Percentiles rank a stretch among this genome's conserved stretches.
Conservation (phyloP, 441 rosid species). For the Adansonia madagascariensis region DNA sequence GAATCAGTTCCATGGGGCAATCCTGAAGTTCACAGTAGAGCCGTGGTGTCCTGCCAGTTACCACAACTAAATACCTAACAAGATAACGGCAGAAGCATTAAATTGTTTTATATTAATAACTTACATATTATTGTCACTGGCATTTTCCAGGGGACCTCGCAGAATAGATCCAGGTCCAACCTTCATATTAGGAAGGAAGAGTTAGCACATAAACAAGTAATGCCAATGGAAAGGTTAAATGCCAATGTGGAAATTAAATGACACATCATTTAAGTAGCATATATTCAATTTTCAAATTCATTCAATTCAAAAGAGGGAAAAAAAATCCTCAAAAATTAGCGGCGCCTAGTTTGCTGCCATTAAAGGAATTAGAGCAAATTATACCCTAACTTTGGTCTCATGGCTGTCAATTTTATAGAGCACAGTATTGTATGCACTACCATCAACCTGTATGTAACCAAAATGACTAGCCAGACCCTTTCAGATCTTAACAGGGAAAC, state of each 20-base stretch:
- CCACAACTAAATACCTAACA: slow-evolving; percentile 33
- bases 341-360: not conserved
- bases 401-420: not conserved
- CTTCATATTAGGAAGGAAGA: slow-evolving; percentile 48
- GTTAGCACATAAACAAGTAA: slow-evolving; percentile 24
- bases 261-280: slow-evolving; percentile 15
- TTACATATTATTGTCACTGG: slow-evolving; percentile 73
- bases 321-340: not conserved
- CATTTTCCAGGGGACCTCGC: slow-evolving; percentile 81
- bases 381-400: slow-evolving; percentile 11
- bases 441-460: not conserved
- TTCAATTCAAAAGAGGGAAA: not conserved
- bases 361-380: not conserved
- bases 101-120: slow-evolving; percentile 45
- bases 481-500: slow-evolving; percentile 7
- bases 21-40: slow-evolving; percentile 76
- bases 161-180: slow-evolving; percentile 81
- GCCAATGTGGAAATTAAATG: not conserved
- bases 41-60: slow-evolving; percentile 60
- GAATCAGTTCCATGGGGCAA: slow-evolving; percentile 83
- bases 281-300: slow-evolving; percentile 3
- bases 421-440: not conserved
- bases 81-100: not conserved
- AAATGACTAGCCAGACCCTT: slow-evolving; percentile 10
- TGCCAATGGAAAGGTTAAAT: not conserved